These are phyloP conservation scores for Vararia minispora DNA, from an alignment of 768 basidiomycete genomes.

Conservation along the genomic window DNA sequence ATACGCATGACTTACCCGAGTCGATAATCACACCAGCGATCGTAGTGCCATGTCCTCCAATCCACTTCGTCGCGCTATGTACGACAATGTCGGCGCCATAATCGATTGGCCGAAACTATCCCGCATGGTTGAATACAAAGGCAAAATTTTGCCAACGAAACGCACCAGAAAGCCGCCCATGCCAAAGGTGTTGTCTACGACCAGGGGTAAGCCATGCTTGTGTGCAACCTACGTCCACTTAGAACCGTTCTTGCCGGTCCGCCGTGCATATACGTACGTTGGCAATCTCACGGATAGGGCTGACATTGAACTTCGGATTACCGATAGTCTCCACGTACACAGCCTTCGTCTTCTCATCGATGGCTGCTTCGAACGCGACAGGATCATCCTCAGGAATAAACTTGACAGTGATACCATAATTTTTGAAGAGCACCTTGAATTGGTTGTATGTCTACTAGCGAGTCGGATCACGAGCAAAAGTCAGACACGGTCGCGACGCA, in stretches of 20 bases:
- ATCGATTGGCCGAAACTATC: constrained; percentile 57
- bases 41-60: constrained; percentile 70
- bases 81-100: constrained; percentile 75
- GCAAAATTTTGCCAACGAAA: not conserved
- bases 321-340: constrained; percentile 69
- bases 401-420: constrained; percentile 52
- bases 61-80: constrained; percentile 80
- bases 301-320: constrained; percentile 66
- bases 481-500: constrained; percentile 21
- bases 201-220: constrained; percentile 57
- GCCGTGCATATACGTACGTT: constrained; percentile 29
- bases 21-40: constrained; percentile 71
- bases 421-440: constrained; percentile 64
- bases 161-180: constrained; percentile 35
- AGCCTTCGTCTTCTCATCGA: constrained; percentile 70
- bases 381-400: constrained; percentile 50
- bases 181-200: constrained; percentile 76
- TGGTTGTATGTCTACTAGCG: constrained; percentile 53
- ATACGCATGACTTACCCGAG: constrained; percentile 32
- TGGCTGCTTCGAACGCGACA: constrained; percentile 48
- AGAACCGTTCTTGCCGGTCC: not conserved
- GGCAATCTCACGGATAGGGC: constrained; percentile 57
- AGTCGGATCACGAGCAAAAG: not conserved
- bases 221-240: constrained; percentile 46
- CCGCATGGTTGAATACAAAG: constrained; percentile 11